Evolutionary conservation across 2,329 filamentous ascomycete species (phyloP), one percentile per base, ranked within the genome.

Genomic region (Hypoxylon sp.): DNA sequence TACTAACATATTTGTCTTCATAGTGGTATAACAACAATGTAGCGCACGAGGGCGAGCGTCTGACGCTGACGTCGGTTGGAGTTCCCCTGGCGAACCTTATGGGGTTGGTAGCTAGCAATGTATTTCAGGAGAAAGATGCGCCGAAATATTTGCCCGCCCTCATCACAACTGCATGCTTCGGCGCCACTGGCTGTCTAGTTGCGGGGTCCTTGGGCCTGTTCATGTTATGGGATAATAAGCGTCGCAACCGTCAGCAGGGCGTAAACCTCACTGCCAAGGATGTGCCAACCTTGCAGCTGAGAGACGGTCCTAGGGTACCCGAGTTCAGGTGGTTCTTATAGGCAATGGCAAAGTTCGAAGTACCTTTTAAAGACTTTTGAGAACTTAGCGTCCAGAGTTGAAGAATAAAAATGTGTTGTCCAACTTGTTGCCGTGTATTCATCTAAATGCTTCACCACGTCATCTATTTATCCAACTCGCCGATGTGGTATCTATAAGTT

Each of bases 1-100:
- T 31, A 8, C 31, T 56, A 21, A 55, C 24, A 15, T 59, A 32
- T 42, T 27, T 11, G 39, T 42, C 2, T 42, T 54, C 1, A 6
- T 46, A 78, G 75, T 91, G 89, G 90, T 94, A 93, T 80, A 94
- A 93, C 81, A 94, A 94, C 82, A 95, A 95, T 76, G 87, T 93
- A 62, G 91, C 92, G 0, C 87, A 94, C 74, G 92, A 94, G 79
- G 90, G 90, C 63, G 87, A 89, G 39, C 89, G 92, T 51, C 85
- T 93, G 5, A 84, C 90, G 0, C 82, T 93, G 13, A 94, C 92
- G 0, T 90, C 88, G 29, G 86, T 94, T 17, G 91, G 89, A 24
- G 91, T 94, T 0, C 92, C 92, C 0, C 77, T 93, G 8, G 92
- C 92, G 2, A 94, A 94, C 71, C 77, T 93, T 37, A 94, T 94